Evolutionary conservation across 106 monocot genomes (phyloP), one percentile per base, ranked within the genome.

Genomic region (Acanthochlamys bracteata): DNA sequence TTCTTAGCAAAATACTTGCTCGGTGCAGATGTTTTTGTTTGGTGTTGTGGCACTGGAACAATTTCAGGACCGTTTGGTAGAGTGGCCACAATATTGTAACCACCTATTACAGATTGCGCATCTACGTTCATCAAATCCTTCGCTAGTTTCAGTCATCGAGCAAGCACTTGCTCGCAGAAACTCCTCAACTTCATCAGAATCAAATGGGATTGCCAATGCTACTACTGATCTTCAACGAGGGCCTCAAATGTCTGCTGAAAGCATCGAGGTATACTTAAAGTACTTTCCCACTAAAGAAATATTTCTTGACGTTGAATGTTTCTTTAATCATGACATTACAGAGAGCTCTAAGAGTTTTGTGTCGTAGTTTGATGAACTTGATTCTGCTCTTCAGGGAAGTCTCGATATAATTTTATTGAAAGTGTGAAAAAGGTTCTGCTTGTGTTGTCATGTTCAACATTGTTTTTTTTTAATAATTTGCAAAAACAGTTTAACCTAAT

Each of bases 11-110:
- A 24, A 21, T 41, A 8, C 39, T 74, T 17, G 0, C 69, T 58
- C 10, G 22, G 53, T 88, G 66, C 80, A 88, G 83, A 88, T 88
- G 88, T 88, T 88, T 78, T 69, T 78, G 71, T 88, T 88, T 73
- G 88, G 88, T 57, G 83, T 77, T 7, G 84, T 69, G 66, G 83
- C 88, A 20, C 63, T 83, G 83, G 83, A 84, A 57, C 83, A 88
- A 59, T 88, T 88, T 57, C 66, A 80, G 66, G 88, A 88, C 66
- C 80, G 88, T 57, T 72, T 88, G 41, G 74, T 83, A 20, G 80
- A 84, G 64, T 88, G 78, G 83, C 88, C 83, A 72, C 88, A 84
- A 39, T 88, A 88, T 57, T 88, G 88, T 74, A 84, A 88, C 45
- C 88, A 88, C 73, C 80, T 88, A 57, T 60, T 88, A 57, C 88